Base-by-base conservation (phyloP, 1,139 yeast genomes). In the Yamadazyma dushanensis region DNA sequence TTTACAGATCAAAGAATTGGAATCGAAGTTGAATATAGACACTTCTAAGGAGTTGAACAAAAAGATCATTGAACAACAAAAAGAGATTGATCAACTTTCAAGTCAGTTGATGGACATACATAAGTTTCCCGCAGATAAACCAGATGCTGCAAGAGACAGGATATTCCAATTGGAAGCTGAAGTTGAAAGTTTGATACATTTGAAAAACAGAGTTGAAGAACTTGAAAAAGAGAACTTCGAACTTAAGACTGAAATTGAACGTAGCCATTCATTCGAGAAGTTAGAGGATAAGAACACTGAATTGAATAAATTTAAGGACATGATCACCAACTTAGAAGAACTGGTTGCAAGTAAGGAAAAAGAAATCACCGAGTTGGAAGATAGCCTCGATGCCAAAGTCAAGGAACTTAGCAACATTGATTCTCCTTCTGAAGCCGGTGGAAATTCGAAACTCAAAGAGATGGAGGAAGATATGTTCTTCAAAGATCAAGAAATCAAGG, bases 271-370 rank as follows among this genome's bases (percentile, higher is more conserved):
- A 8, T 36, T 39, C 22, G 48, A 47, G 16, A 42, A 45, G 19
- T 34, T 46, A 7, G 51, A 48, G 19, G 49, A 48, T 28, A 49
- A 39, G n/a, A 37, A 43, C 29, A 18, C 35, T 3, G 47, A 45
- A 31, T 20, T 43, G 20, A 51, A 38, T 24, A 44, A 35, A 22
- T 23, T 41, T 8, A 39, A 38, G 22, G 45, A 45, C 20, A 45
- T 44, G 25, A 48, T 61, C 4, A 57, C 50, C 15, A 55, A 54
- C 5, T 51, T 63, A 35, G 46, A 50, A 30, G 57, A 59, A 27
- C 55, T 59, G 37, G 21, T 46, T n/a, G 16, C 26, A 3, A 5
- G 17, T 8, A 45, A 41, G 21, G 40, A 40, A 14, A 34, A 44
- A 27, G 47, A 45, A 13, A 37, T 46, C 10, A 31, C 32, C 4